Conservation (phyloP, 176 grass and related monocot species). For the Eleusine indica region DNA sequence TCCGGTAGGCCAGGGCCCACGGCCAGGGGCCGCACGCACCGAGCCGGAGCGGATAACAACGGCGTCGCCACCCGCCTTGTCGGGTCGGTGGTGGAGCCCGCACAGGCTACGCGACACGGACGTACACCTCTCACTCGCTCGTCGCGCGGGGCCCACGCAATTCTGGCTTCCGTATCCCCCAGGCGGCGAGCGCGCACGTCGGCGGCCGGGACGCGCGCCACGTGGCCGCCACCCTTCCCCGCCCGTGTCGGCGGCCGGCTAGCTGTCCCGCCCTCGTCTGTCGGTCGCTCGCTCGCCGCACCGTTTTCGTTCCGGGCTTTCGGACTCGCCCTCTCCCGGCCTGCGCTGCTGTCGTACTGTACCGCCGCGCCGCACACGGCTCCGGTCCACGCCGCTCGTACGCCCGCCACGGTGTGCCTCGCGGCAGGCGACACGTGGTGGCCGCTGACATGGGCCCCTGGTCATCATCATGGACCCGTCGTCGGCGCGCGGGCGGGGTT, state of each 20-base stretch:
- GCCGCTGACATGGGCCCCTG: not conserved
- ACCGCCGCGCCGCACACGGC: not conserved
- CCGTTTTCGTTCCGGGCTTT: not conserved
- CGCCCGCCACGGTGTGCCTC: not conserved
- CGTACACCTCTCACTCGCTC: not conserved
- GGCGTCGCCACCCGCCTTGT: conserved; percentile 40
- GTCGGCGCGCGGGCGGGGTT: not conserved
- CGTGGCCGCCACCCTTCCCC: conserved; percentile 39
- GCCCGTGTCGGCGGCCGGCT: conserved; percentile 5
- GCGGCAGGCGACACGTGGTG: not conserved
- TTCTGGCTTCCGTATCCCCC: conserved; percentile 4
- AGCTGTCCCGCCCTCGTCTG: conserved; percentile 3
- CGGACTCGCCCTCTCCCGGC: no score
- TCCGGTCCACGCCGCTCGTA: not conserved
- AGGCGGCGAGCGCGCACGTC: not conserved
- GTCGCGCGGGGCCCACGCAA: not conserved
- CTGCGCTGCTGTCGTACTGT: not conserved
- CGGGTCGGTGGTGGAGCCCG: not conserved
- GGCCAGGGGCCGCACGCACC: not conserved
- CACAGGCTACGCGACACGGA: conserved; percentile 6
- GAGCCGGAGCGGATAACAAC: conserved; percentile 34
- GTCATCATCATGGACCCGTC: not conserved
- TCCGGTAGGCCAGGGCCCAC: not conserved
- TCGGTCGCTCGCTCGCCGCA: not conserved
- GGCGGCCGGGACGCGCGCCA: not conserved